Conservation (phyloP, 208 protist species). For the Trypanosoma mega region DNA sequence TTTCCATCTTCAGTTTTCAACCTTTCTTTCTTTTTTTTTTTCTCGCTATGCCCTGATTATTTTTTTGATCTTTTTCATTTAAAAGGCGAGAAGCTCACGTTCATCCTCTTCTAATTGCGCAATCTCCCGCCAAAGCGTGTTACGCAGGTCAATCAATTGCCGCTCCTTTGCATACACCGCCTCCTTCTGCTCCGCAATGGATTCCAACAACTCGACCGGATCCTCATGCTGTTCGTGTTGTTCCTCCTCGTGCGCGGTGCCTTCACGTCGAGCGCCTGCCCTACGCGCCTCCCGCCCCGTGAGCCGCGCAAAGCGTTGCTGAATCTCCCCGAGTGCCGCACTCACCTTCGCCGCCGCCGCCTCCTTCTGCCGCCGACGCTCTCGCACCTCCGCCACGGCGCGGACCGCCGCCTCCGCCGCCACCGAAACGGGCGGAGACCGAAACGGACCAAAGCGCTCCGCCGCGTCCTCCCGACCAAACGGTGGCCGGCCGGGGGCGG, state of each 20-base stretch:
- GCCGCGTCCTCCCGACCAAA: too few species aligned
- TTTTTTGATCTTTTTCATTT: background rate
- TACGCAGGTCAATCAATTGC: constrained; percentile 13
- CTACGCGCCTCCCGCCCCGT: constrained; percentile 8
- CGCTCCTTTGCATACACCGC: constrained; percentile 4
- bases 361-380: constrained; percentile 18
- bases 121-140: constrained; percentile 23
- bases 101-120: constrained; percentile 23
- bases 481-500: too few species aligned
- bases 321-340: constrained; percentile 8
- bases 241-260: background rate
- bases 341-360: constrained; percentile 9
- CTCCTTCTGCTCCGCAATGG: constrained; percentile 15
- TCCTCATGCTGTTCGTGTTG: background rate
- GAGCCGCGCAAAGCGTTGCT: constrained; percentile 6
- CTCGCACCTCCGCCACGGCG: constrained; percentile 6
- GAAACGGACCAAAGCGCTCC: constrained; percentile 8
- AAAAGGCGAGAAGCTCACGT: constrained; percentile 3
- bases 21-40: background rate
- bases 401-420: background rate
- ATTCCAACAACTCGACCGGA: background rate
- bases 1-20: background rate
- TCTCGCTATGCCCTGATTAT: background rate
- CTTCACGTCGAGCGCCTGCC: background rate
- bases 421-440: background rate